Evolutionary conservation across 2,329 filamentous ascomycete genomes (phyloP), one percentile per base, ranked within the genome.

Genomic region (Myriosclerotinia duriaeana): DNA sequence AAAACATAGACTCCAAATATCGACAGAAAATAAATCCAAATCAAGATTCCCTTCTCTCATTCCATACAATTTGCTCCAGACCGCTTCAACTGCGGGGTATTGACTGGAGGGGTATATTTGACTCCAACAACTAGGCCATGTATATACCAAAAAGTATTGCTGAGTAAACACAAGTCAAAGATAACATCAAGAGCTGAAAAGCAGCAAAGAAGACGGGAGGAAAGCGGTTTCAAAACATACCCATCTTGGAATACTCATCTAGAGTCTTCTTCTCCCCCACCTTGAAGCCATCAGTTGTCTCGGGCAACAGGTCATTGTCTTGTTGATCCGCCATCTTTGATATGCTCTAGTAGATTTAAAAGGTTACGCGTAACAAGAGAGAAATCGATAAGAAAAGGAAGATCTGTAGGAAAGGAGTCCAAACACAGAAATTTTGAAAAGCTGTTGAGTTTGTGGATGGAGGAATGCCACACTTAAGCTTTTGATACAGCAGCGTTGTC

Each of bases 251-350:
- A 81, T 97, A 97, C 80, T 97, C 91, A 71, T 94, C 91, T 77
- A 99, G 85, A 74, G 92, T 96, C 87, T 98, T 97, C 89, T 97
- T 97, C 87, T 97, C 92, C 73, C 92, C 93, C 77, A 97, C 90
- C 87, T 96, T 97, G 89, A 97, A 98, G 78, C 94, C 94, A 81
- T 93, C 89, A 72, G 93, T 97, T 82, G 89, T 86, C 82, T 95
- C 91, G 71, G 92, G 89, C 79, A 90, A 84, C 73, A 94, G 87
- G 76, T 98, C 94, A 69, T 91, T 85, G 71, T 89, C 83, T 76
- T 86, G 66, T 56, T 82, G 44, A 74, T 87, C 70, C 48, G 73
- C 70, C 73, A 73, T 76, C 48, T 59, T 71, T 69, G 63, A 61
- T 65, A 17, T 62, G 20, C 34, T 65, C 17, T n/a, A 20, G 44